Conservation (phyloP, 768 basidiomycete species). For the Pleurotus pulmonarius region DNA sequence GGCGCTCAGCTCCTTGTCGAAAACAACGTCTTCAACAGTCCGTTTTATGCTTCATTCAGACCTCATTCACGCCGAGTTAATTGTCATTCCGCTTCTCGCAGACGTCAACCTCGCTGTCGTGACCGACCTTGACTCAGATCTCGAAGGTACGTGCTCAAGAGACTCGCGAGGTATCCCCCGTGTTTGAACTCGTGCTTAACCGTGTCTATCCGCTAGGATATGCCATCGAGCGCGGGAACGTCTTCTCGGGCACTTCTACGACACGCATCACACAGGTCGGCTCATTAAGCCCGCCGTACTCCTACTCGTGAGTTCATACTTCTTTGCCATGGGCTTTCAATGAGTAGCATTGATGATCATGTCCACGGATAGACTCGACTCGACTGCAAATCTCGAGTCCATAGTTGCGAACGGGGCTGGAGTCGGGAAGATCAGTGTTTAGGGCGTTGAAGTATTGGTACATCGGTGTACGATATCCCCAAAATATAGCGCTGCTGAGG, state of each 20-base stretch:
- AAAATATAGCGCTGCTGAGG: no score
- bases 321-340: not conserved
- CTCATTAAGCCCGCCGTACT: not conserved
- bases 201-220: not conserved
- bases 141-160: not conserved
- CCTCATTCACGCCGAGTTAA: no score
- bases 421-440: not conserved
- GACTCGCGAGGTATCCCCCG: not conserved
- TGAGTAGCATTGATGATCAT: not conserved
- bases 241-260: not conserved
- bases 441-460: not conserved
- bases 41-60: not conserved
- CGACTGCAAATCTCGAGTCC: not conserved
- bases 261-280: not conserved
- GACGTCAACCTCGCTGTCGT: constrained; percentile 4
- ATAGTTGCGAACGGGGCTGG: not conserved
- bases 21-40: not conserved
- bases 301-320: not conserved
- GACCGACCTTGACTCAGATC: not conserved
- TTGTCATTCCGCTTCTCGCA: not conserved
- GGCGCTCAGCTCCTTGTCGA: not conserved
- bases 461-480: no score
- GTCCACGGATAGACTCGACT: not conserved
- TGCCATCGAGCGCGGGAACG: not conserved
- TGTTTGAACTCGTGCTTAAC: no score